Evolutionary conservation across 768 basidiomycete species (phyloP), one percentile per base, ranked within the genome.

Genomic region (Boletus pseudopeckii): DNA sequence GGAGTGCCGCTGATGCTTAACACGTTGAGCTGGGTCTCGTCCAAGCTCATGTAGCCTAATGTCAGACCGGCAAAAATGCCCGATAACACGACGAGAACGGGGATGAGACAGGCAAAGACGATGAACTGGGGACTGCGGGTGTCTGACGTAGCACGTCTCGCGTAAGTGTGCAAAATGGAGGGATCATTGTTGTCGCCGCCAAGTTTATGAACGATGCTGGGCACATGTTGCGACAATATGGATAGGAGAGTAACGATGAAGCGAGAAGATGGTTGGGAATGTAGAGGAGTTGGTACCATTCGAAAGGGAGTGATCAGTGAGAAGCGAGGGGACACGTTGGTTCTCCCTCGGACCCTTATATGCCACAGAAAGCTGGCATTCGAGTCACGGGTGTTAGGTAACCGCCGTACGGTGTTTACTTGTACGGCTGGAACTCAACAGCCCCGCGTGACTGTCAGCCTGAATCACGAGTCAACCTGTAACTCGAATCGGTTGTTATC

Each of bases 51-150:
- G 70, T 92, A 94, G 33, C 92, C 92, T 43, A 95, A 75, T 53
- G 93, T 95, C 60, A 94, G 76, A 71, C 93, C 90, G 78, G 92
- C 92, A 81, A 94, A 93, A 54, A 92, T 62, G 66, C 92, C 92
- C 54, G 88, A 92, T 58, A 88, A 65, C 45, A 92, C 67, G 48
- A 94, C 92, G 62, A 93, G 85, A 33, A 92, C 65, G 48, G 92
- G 92, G 41, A 94, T 92, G 72, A 94, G 85, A 63, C 72, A 69
- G 8, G 74, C 75, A 55, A 75, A 75, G 53, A 73, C 65, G 61
- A 78, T 67, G 64, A 72, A 75, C 40, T 66, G 53, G 17, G 59
- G 44, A n/a, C 65, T 63, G 42, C 56, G 54, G 0, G 52, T 37
- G 20, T 58, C 46, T 14, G 59, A 52, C 6, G 53, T 44, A 17